Evolutionary conservation across 1,284 basidiomycete genomes (phyloP), one percentile per base, ranked within the genome.

Genomic region (Marasmius fiardii): DNA sequence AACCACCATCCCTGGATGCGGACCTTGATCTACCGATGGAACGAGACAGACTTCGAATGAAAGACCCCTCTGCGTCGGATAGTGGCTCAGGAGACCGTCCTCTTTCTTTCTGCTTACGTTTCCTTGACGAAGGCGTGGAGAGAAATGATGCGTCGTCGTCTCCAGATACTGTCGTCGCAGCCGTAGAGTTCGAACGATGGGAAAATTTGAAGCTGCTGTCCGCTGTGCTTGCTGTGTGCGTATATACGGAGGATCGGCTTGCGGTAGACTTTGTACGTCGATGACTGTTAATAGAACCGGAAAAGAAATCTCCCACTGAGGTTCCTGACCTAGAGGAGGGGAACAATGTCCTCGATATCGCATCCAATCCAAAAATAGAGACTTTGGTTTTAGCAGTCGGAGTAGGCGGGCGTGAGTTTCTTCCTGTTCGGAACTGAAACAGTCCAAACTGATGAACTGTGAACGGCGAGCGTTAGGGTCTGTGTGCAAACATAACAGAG

Each of bases 361-460:
- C 87, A 64, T 95, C 93, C 48, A 95, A 76, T 28, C 89, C 85
- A 64, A 95, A 92, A 56, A 92, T 90, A 14, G 88, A 85, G 1
- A 86, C 88, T 59, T 88, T 85, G 3, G 90, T 87, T 45, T 88
- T 85, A 14, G 83, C 80, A 0, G 89, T 90, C 1, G 93, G 93
- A 0, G 93, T 95, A 0, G 85, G 82, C 8, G 93, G 93, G 18
- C 80, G 71, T 24, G 93, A 95, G 58, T 81, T 85, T 52, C 78
- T 80, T 43, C 85, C 85, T 0, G 89, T 91, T 33, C 81, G 80
- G 70, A 94, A 93, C 65, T 89, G 86, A 73, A 93, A 95, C 53
- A 95, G 70, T 10, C 92, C 91, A 61, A 85, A 92, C 66, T 90
- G 89, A 65, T 95, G 90, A 56, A 93, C 92, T 95, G 48, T 3